Evolutionary conservation across 352 stramenopile species (phyloP).

Genomic region (Globisporangium okanoganense): DNA sequence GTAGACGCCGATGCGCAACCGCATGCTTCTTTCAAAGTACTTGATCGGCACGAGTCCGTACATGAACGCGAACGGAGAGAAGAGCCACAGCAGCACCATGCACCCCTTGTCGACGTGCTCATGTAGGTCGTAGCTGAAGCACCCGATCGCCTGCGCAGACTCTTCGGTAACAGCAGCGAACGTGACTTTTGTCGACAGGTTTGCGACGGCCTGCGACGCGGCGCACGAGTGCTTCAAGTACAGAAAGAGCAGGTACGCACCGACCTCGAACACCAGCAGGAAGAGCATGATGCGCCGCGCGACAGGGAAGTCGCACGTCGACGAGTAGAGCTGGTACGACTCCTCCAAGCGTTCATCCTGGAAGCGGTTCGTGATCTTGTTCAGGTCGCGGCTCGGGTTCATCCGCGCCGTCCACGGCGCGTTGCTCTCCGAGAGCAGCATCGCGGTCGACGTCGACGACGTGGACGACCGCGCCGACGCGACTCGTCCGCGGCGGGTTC

Average conservation of each 20-base stretch:
- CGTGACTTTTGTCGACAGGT: not conserved
- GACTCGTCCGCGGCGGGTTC: slow-evolving; percentile 3
- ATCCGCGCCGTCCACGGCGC: slow-evolving; percentile 30
- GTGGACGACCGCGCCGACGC: not conserved
- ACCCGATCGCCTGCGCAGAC: slow-evolving; percentile 8
- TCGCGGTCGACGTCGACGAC: slow-evolving; percentile 8
- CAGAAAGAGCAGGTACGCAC: slow-evolving; percentile 50
- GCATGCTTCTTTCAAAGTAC: slow-evolving; percentile 64
- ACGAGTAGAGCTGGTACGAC: slow-evolving; percentile 79
- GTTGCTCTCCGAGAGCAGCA: slow-evolving; percentile 12
- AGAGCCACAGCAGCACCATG: slow-evolving; percentile 49
- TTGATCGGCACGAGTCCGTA: slow-evolving; percentile 64
- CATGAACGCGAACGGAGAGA: slow-evolving; percentile 53
- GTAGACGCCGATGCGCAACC: slow-evolving; percentile 66
- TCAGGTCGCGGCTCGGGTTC: slow-evolving; percentile 49
- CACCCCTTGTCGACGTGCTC: slow-evolving; percentile 26
- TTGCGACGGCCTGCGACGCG: slow-evolving; percentile 13
- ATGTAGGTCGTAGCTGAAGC: slow-evolving; percentile 28
- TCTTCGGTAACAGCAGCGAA: not conserved
- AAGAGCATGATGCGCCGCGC: slow-evolving; percentile 57
- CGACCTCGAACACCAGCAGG: slow-evolving; percentile 50
- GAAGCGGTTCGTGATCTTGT: slow-evolving; percentile 65
- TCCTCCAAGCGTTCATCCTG: slow-evolving; percentile 64
- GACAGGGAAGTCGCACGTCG: slow-evolving; percentile 59
- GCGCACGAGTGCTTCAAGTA: slow-evolving; percentile 33